phyloP scores from a whole-genome alignment of 179 eudicot species.

The Heliamphora pulchella region DNA sequence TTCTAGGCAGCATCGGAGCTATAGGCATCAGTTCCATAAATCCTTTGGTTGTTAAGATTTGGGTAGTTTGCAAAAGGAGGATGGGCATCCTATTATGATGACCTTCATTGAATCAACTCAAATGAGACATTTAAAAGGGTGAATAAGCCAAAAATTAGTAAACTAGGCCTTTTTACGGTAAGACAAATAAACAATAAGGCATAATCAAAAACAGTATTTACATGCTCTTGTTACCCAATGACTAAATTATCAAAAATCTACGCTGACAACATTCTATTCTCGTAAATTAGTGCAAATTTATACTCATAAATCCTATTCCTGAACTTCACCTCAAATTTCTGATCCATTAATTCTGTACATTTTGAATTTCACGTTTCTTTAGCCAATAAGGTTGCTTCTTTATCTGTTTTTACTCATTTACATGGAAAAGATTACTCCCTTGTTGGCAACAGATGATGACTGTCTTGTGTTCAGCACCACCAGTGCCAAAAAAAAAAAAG shows the following conservation, averaged over 20 bases:
- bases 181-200: background rate
- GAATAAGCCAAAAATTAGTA: too few relatives aligned
- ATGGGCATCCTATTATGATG: constrained; percentile 1
- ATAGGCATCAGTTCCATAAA: background rate
- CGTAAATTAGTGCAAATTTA: too few relatives aligned
- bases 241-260: too few relatives aligned
- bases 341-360: background rate
- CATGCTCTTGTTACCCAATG: too few relatives aligned
- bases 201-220: background rate
- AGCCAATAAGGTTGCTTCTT: background rate
- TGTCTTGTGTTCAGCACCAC: background rate
- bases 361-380: background rate
- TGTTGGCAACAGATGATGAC: background rate
- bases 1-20: background rate
- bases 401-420: background rate
- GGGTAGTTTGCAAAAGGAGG: background rate
- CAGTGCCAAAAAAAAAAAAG: background rate
- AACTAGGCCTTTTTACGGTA: background rate
- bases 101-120: background rate
- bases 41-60: background rate
- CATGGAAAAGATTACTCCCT: background rate
- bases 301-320: background rate
- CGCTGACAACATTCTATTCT: background rate
- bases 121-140: background rate
- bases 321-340: background rate